These are phyloP conservation scores for Moelleriella libera DNA, from an alignment of 2,329 filamentous ascomycete genomes.

Conservation along the genomic window DNA sequence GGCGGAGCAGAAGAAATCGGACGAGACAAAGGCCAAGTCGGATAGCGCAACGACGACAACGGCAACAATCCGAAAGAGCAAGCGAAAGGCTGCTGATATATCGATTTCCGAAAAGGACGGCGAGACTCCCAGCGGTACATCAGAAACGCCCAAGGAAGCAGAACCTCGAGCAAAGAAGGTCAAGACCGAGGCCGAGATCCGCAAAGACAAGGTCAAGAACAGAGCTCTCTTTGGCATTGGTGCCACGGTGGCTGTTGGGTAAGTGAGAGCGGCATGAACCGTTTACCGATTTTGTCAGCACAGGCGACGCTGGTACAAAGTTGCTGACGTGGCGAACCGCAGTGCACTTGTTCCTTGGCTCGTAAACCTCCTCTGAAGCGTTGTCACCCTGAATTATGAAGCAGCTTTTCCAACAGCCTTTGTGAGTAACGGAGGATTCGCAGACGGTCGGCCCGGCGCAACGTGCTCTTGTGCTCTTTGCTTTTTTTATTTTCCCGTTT, in stretches of 20 bases:
- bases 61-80: constrained; percentile 36
- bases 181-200: constrained; percentile 67
- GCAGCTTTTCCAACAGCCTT: too few species aligned
- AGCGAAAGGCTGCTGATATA: constrained; percentile 64
- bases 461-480: not conserved
- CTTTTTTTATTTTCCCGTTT: not conserved
- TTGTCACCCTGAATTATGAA: not conserved
- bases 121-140: constrained; percentile 21
- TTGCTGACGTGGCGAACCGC: constrained; percentile 5
- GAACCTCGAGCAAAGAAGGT: constrained; percentile 56
- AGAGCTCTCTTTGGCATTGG: constrained; percentile 76
- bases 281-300: too few species aligned
- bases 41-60: constrained; percentile 18
- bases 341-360: constrained; percentile 37
- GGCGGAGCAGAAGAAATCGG: constrained; percentile 22
- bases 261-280: constrained; percentile 27
- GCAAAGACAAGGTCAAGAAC: constrained; percentile 75
- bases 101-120: constrained; percentile 46
- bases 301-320: not conserved
- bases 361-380: constrained; percentile 31
- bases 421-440: not conserved
- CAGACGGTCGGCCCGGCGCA: not conserved
- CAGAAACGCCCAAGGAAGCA: constrained; percentile 15
- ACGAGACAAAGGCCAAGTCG: constrained; percentile 17
- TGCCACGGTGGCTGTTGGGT: constrained; percentile 83